A percentile compares a stretch with the other conserved stretches of the same genome.
Evolutionary conservation across 1,139 yeast genomes (phyloP).

Genomic region (Debaryomycetaceae sp.): DNA sequence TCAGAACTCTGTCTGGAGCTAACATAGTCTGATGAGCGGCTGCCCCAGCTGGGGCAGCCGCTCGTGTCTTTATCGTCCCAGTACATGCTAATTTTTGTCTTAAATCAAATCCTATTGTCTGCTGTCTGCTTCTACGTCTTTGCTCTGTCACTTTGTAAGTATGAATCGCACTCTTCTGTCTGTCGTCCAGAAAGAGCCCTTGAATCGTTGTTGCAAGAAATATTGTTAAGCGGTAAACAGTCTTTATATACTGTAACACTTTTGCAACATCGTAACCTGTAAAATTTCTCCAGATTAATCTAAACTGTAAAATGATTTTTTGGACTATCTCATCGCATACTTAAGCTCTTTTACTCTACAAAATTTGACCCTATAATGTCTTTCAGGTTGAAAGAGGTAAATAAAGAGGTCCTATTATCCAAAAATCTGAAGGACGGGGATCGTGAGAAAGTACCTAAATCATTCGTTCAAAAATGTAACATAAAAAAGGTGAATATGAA

Average conservation of each 20-base stretch:
- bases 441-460: conserved; percentile 21
- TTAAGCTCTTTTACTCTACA: no score
- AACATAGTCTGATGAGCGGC: not conserved
- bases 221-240: not conserved
- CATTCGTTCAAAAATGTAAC: conserved; percentile 26
- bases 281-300: conserved; percentile 1
- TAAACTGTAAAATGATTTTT: not conserved
- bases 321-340: conserved; percentile 1
- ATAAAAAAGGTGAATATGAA: conserved; percentile 31
- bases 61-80: not conserved
- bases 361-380: no score
- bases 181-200: not conserved
- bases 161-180: no score
- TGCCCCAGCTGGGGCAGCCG: not conserved
- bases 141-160: no score
- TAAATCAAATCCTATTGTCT: no score
- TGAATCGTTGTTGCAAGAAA: not conserved
- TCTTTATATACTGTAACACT: not conserved
- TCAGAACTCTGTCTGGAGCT: not conserved
- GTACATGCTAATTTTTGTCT: not conserved
- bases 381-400: conserved; percentile 15
- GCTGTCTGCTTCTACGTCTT: no score
- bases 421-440: conserved; percentile 10
- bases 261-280: conserved; percentile 10
- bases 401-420: conserved; percentile 11